phyloP scores from a whole-genome alignment of 345 rosid species.

The Lepidium africanum region DNA sequence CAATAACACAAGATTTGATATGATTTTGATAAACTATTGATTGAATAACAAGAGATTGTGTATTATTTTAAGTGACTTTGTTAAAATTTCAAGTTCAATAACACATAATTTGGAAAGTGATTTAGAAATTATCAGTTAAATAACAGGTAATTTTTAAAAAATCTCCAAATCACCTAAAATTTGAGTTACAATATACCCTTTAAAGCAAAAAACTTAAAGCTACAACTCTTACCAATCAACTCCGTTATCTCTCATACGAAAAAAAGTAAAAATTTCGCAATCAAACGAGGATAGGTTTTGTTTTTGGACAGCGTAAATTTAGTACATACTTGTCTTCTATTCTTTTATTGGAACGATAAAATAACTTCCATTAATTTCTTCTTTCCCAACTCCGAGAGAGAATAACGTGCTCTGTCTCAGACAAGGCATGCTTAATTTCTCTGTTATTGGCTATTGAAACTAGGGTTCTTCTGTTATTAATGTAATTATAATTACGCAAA shows the following conservation, averaged over 20 bases:
- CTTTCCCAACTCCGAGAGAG: slow-evolving; percentile 14
- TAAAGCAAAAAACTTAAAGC: too few relatives aligned
- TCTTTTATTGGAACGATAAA: slow-evolving; percentile 10
- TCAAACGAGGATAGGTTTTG: slow-evolving; percentile 3
- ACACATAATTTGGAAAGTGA: too few relatives aligned
- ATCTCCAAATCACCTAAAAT: too few relatives aligned
- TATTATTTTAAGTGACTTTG: too few relatives aligned
- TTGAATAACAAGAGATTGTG: too few relatives aligned
- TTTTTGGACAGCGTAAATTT: slow-evolving; percentile 2
- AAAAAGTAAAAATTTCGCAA: background rate
- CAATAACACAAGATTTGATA: too few relatives aligned
- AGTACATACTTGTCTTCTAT: slow-evolving; percentile 1
- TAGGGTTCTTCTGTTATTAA: slow-evolving; percentile 11
- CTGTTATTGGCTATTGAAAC: slow-evolving; percentile 26
- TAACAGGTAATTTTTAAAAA: too few relatives aligned
- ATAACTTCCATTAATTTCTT: background rate
- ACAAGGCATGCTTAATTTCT: slow-evolving; percentile 17
- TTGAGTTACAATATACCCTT: too few relatives aligned
- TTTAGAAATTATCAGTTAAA: too few relatives aligned
- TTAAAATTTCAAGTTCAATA: too few relatives aligned
- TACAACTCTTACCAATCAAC: too few relatives aligned
- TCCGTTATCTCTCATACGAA: background rate
- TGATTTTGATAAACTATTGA: too few relatives aligned
- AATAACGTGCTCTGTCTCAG: slow-evolving; percentile 11
- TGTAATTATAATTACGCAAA: background rate